A percentile compares a stretch with the other conserved stretches of the same genome.
These are phyloP conservation scores for Mucor velutinosus DNA, from an alignment of 371 early-diverging fungal genomes.

Conservation along the genomic window DNA sequence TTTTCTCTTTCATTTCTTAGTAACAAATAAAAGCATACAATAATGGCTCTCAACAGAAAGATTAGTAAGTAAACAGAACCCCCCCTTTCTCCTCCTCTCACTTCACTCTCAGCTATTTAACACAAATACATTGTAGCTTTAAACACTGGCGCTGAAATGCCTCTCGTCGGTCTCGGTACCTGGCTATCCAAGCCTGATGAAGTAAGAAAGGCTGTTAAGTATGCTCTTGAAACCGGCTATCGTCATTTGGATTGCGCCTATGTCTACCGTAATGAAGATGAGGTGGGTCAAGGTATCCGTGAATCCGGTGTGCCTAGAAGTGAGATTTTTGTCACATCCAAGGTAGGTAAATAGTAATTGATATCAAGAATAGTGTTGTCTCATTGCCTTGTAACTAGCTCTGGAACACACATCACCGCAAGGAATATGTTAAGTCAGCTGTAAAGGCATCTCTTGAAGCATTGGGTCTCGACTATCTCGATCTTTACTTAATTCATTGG, in stretches of 20 bases:
- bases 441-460: conserved; percentile 70
- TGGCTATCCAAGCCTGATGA: conserved; percentile 62
- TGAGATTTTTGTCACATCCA: conserved; percentile 86
- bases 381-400: conserved; percentile 39
- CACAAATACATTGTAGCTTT: conserved; percentile 30
- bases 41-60: conserved; percentile 26
- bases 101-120: no score
- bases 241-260: conserved; percentile 80
- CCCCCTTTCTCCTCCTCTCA: neutral
- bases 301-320: conserved; percentile 63
- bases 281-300: conserved; percentile 77
- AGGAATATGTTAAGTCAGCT: conserved; percentile 68
- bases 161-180: conserved; percentile 59
- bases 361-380: neutral
- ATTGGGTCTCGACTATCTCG: conserved; percentile 83
- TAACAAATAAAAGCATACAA: neutral
- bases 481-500: conserved; percentile 91
- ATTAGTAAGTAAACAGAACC: conserved; percentile 15
- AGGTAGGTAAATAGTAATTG: conserved; percentile 33
- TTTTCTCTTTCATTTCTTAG: neutral
- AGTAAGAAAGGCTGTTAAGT: conserved; percentile 61
- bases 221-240: conserved; percentile 64
- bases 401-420: conserved; percentile 83
- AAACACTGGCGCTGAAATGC: conserved; percentile 58
- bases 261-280: conserved; percentile 81